phyloP scores from a whole-genome alignment of 2,329 filamentous ascomycete species.

The Claviceps pazoutovae region DNA sequence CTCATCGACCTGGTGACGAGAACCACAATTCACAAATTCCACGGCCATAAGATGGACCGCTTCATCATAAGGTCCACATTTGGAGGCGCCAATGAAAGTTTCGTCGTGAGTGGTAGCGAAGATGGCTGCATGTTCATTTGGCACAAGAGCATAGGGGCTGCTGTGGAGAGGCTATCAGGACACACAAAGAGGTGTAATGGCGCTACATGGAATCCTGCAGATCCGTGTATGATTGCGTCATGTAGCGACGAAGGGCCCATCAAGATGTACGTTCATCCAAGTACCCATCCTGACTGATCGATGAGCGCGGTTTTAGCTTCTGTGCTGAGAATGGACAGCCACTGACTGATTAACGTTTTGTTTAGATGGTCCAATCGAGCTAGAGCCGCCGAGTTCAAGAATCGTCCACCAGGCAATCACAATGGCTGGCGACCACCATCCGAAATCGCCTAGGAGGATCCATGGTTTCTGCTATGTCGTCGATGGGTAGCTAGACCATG shows the following conservation, averaged over 20 bases:
- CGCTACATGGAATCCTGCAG: slow-evolving; percentile 74
- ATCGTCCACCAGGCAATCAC: slow-evolving; percentile 4
- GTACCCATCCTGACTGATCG: too few relatives aligned
- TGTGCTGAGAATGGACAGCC: neutral
- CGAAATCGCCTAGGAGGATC: slow-evolving; percentile 6
- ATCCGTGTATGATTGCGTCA: slow-evolving; percentile 76
- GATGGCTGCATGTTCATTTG: slow-evolving; percentile 69
- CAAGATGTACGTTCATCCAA: slow-evolving; percentile 55
- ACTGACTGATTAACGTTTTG: neutral
- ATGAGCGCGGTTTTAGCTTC: too few relatives aligned
- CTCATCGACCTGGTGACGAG: slow-evolving; percentile 65
- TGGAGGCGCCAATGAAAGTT: slow-evolving; percentile 83
- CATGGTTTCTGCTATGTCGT: neutral
- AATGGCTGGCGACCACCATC: slow-evolving; percentile 10
- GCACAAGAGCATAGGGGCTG: slow-evolving; percentile 69
- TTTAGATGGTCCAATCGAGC: slow-evolving; percentile 10
- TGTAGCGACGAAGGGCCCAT: slow-evolving; percentile 79
- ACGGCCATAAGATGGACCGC: slow-evolving; percentile 59
- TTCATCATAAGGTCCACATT: slow-evolving; percentile 74
- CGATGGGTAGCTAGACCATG: neutral
- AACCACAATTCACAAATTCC: slow-evolving; percentile 58
- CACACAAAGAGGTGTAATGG: slow-evolving; percentile 70
- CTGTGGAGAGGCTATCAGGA: slow-evolving; percentile 62
- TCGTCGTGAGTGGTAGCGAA: slow-evolving; percentile 84
- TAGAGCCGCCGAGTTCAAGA: slow-evolving; percentile 10